Conservation (phyloP, 768 basidiomycete genomes). For the Mycena metata region DNA sequence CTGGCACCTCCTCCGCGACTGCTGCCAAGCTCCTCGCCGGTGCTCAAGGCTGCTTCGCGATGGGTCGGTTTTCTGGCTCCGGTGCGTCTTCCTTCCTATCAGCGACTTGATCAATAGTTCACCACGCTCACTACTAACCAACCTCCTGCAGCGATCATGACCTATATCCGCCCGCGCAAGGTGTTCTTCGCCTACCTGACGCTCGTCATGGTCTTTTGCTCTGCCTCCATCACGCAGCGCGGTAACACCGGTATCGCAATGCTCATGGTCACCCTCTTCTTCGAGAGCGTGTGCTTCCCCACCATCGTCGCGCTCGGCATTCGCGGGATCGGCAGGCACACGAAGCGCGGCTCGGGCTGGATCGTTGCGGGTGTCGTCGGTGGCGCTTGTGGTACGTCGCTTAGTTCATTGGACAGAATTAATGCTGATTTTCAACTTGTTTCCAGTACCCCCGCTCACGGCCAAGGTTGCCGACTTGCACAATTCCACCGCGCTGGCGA, state of each 20-base stretch:
- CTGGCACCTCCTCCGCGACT: conserved; percentile 40
- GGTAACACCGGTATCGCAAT: conserved; percentile 49
- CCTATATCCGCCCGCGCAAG: conserved; percentile 45
- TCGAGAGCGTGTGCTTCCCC: conserved; percentile 54
- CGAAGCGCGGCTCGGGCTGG: conserved; percentile 50
- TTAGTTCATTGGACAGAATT: not conserved
- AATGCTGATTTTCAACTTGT: not conserved
- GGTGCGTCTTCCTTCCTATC: conserved; percentile 38
- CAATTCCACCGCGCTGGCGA: conserved; percentile 49
- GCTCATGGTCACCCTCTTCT: conserved; percentile 50
- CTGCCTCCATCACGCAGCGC: conserved; percentile 48
- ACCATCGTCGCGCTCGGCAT: conserved; percentile 52
- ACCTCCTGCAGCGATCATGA: conserved; percentile 42
- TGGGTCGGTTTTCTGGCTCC: conserved; percentile 49
- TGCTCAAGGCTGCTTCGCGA: conserved; percentile 50
- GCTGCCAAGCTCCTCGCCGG: conserved; percentile 50
- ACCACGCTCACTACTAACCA: not conserved
- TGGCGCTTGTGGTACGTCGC: conserved; percentile 46
- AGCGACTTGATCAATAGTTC: too few relatives aligned
- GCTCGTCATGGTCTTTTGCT: conserved; percentile 46
- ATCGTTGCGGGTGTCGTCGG: conserved; percentile 51
- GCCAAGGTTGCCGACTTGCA: conserved; percentile 48
- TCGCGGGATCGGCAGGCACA: conserved; percentile 50
- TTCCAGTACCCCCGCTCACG: conserved; percentile 47
- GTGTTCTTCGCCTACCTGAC: conserved; percentile 49